Percentiles rank a stretch among this genome's conserved stretches.
phyloP scores from a whole-genome alignment of 805 yeast genomes.

The Saccharomycopsis amapae region DNA sequence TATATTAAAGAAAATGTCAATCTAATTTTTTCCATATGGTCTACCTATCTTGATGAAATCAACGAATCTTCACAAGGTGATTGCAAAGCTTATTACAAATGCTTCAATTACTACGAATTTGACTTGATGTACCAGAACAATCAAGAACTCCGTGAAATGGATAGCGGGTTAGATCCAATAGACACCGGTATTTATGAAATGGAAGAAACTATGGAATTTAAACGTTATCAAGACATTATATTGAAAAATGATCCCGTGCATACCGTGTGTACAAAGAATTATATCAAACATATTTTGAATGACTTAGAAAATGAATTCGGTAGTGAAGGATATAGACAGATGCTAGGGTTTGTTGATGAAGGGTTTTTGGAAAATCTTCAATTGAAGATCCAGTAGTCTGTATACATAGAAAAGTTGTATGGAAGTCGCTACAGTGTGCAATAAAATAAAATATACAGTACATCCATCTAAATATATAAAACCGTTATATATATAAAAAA shows the following conservation, averaged over 20 bases:
- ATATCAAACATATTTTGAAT: constrained; percentile 27
- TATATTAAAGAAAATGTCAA: constrained; percentile 22
- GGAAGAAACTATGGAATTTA: constrained; percentile 35
- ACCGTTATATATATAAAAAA: no score
- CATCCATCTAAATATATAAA: no score
- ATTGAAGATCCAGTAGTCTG: not conserved
- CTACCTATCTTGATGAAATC: constrained; percentile 63
- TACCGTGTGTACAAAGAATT: constrained; percentile 41
- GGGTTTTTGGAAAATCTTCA: constrained; percentile 25
- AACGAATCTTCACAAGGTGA: constrained; percentile 56
- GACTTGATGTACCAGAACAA: constrained; percentile 27
- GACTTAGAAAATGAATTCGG: constrained; percentile 27
- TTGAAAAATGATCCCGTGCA: constrained; percentile 45
- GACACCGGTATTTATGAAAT: constrained; percentile 26
- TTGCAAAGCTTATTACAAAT: constrained; percentile 43
- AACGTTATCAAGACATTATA: constrained; percentile 34
- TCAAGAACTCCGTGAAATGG: constrained; percentile 19
- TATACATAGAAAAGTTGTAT: no score
- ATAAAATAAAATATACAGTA: no score
- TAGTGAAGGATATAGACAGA: constrained; percentile 29
- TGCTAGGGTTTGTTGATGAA: constrained; percentile 29
- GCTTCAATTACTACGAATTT: constrained; percentile 32
- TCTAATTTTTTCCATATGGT: constrained; percentile 36
- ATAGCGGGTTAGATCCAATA: constrained; percentile 25
- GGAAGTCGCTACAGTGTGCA: no score